A percentile compares a stretch with the other conserved stretches of the same genome.
These are phyloP conservation scores for Auriscalpium orientale DNA, from an alignment of 768 basidiomycete species.

Conservation along the genomic window DNA sequence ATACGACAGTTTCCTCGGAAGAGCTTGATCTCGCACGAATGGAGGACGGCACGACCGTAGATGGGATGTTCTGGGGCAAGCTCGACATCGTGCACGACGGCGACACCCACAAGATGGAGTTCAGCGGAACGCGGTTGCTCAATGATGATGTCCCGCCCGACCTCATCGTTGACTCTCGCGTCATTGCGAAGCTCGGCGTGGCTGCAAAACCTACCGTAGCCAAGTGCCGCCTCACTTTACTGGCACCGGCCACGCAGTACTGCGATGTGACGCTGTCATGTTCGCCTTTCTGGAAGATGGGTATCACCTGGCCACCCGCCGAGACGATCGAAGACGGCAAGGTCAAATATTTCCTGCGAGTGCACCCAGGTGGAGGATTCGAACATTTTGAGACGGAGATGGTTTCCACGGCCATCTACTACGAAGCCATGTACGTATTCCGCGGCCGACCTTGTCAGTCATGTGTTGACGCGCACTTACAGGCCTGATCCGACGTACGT, in stretches of 20 bases:
- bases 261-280: constrained; percentile 72
- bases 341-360: constrained; percentile 76
- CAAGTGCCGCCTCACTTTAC: constrained; percentile 67
- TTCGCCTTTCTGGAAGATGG: constrained; percentile 67
- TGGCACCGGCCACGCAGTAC: constrained; percentile 68
- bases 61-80: constrained; percentile 85
- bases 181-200: constrained; percentile 68
- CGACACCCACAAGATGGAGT: constrained; percentile 75
- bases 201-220: constrained; percentile 70
- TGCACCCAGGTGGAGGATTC: constrained; percentile 77
- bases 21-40: constrained; percentile 88
- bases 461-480: constrained; percentile 4
- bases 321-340: constrained; percentile 60
- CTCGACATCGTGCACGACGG: constrained; percentile 74
- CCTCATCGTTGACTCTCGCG: constrained; percentile 67
- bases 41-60: constrained; percentile 83
- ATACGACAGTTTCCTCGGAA: constrained; percentile 67
- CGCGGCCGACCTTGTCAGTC: neutral
- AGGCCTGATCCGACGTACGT: constrained; percentile 75
- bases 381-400: constrained; percentile 83
- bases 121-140: constrained; percentile 67
- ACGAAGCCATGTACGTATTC: constrained; percentile 67
- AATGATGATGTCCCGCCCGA: constrained; percentile 59
- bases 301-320: constrained; percentile 71
- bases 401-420: constrained; percentile 74